phyloP scores from a whole-genome alignment of 2,329 filamentous ascomycete genomes.

The Botrytis deweyae region DNA sequence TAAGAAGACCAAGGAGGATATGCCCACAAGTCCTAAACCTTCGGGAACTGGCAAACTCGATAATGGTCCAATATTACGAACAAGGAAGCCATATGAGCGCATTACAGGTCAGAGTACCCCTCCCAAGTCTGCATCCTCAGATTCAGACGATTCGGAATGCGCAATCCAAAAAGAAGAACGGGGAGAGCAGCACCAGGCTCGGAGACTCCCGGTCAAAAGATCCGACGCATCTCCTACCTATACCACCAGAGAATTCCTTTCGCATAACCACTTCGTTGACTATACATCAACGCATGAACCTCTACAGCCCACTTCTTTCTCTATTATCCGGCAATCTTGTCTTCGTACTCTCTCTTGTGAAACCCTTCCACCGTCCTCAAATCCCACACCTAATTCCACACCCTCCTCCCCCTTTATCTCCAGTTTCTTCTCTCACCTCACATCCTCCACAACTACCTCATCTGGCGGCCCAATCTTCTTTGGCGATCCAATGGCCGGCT shows the following conservation, averaged over 20 bases:
- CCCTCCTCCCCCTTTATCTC: slow-evolving; percentile 45
- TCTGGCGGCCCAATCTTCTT: slow-evolving; percentile 69
- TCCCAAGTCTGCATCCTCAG: slow-evolving; percentile 35
- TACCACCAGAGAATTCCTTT: slow-evolving; percentile 46
- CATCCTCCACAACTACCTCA: slow-evolving; percentile 48
- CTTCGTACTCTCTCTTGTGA: slow-evolving; percentile 66
- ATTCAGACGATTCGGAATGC: slow-evolving; percentile 35
- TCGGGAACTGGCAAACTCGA: slow-evolving; percentile 25
- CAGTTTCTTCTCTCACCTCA: slow-evolving; percentile 37
- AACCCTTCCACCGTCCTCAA: slow-evolving; percentile 53
- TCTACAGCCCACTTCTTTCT: slow-evolving; percentile 59
- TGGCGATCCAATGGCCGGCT: slow-evolving; percentile 62
- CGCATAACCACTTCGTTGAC: slow-evolving; percentile 63
- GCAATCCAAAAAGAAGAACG: slow-evolving; percentile 28
- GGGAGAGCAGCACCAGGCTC: slow-evolving; percentile 23
- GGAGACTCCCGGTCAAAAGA: slow-evolving; percentile 22
- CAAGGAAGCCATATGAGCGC: slow-evolving; percentile 58
- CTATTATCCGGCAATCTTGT: slow-evolving; percentile 65
- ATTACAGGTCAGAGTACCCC: slow-evolving; percentile 45
- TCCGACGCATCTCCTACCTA: slow-evolving; percentile 35
- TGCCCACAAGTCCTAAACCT: slow-evolving; percentile 22
- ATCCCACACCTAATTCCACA: slow-evolving; percentile 42
- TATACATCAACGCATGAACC: slow-evolving; percentile 70
- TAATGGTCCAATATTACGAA: slow-evolving; percentile 57
- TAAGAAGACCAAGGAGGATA: slow-evolving; percentile 42